Percentiles rank a stretch among this genome's conserved stretches.
phyloP scores from a whole-genome alignment of 2,329 filamentous ascomycete genomes.

The Penicillium polonicum region DNA sequence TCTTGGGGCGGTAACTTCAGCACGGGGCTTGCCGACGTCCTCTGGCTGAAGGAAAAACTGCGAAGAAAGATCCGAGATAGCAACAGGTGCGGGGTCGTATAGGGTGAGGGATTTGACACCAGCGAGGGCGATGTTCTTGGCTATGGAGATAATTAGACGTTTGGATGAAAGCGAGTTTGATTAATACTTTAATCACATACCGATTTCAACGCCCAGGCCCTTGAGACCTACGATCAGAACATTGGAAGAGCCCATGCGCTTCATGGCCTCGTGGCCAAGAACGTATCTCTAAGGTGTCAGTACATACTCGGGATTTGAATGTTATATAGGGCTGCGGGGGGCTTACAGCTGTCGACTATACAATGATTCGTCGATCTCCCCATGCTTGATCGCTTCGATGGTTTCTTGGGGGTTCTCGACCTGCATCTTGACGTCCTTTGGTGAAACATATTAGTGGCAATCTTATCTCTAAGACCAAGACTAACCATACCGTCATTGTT shows the following conservation, averaged over 20 bases:
- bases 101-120: slow-evolving; percentile 96
- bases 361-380: slow-evolving; percentile 66
- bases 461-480: slow-evolving; percentile 3
- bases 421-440: slow-evolving; percentile 59
- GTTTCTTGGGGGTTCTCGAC: slow-evolving; percentile 59
- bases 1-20: slow-evolving; percentile 79
- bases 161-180: background rate
- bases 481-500: slow-evolving; percentile 50
- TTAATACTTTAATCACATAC: slow-evolving; percentile 33
- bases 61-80: slow-evolving; percentile 85
- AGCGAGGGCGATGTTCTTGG: slow-evolving; percentile 96
- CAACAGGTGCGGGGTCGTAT: slow-evolving; percentile 80
- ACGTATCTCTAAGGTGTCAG: slow-evolving; percentile 53
- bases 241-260: slow-evolving; percentile 96
- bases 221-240: slow-evolving; percentile 88
- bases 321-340: background rate
- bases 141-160: slow-evolving; percentile 41
- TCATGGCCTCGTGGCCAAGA: slow-evolving; percentile 84
- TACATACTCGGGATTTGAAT: background rate
- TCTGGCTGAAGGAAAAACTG: slow-evolving; percentile 92
- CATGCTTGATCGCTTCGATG: slow-evolving; percentile 61
- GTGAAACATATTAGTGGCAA: slow-evolving; percentile 16
- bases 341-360: slow-evolving; percentile 63
- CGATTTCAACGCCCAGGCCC: slow-evolving; percentile 91
- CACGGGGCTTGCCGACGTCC: slow-evolving; percentile 90